These are phyloP conservation scores for Aureobasidium leucospermi DNA, from an alignment of 2,329 filamentous ascomycete genomes.

Conservation along the genomic window DNA sequence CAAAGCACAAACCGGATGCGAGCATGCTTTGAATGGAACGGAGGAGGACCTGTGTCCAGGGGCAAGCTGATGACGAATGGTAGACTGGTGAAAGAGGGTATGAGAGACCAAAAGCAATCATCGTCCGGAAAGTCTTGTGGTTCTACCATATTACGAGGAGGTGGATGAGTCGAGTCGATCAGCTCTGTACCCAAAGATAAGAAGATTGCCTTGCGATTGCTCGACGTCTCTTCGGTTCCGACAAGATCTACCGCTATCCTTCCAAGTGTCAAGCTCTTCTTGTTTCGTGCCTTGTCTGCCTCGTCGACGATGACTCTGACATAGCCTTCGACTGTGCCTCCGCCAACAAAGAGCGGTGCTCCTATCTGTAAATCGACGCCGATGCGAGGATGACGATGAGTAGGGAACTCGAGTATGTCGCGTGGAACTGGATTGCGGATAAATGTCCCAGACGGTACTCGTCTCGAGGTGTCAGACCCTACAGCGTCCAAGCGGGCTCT, in stretches of 20 bases:
- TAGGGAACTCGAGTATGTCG: conserved; percentile 44
- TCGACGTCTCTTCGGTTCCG: conserved; percentile 45
- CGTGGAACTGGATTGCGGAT: conserved; percentile 38
- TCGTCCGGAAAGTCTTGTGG: conserved; percentile 32
- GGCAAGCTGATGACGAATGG: conserved; percentile 48
- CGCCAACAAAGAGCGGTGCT: conserved; percentile 48
- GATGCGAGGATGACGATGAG: conserved; percentile 42
- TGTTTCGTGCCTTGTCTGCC: conserved; percentile 36
- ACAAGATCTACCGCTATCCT: conserved; percentile 46
- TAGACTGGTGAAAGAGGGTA: conserved; percentile 39
- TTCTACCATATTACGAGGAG: conserved; percentile 44
- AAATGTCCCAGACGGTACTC: conserved; percentile 42
- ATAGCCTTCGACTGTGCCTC: conserved; percentile 46
- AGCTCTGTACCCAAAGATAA: conserved; percentile 46
- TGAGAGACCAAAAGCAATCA: conserved; percentile 43
- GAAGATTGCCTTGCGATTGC: conserved; percentile 41
- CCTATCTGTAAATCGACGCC: conserved; percentile 43
- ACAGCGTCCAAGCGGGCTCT: conserved; percentile 35
- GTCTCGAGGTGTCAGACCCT: conserved; percentile 35
- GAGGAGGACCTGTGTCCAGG: conserved; percentile 47
- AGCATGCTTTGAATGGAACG: conserved; percentile 46
- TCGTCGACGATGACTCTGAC: conserved; percentile 43
- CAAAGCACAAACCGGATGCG: conserved; percentile 45
- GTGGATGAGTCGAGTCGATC: conserved; percentile 43
- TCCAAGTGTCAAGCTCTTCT: conserved; percentile 39